These are phyloP conservation scores for Cryoendolithus antarcticus DNA, from an alignment of 2,329 filamentous ascomycete genomes.

Conservation along the genomic window DNA sequence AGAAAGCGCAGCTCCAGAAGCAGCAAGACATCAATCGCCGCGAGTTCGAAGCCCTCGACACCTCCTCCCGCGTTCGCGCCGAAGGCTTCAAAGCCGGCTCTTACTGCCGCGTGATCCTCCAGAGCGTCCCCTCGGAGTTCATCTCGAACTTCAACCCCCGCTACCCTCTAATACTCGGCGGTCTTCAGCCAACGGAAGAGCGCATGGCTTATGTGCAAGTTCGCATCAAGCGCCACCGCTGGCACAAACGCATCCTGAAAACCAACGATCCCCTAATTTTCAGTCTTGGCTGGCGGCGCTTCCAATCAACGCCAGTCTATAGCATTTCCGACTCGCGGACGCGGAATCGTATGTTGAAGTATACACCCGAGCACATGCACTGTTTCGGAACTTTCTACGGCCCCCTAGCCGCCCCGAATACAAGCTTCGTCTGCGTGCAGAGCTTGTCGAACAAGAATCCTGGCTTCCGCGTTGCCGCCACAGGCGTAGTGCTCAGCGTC, in stretches of 20 bases:
- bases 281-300: constrained; percentile 89
- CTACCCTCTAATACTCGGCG: constrained; percentile 77
- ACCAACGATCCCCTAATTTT: constrained; percentile 96
- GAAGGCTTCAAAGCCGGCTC: constrained; percentile 88
- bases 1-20: constrained; percentile 90
- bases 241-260: constrained; percentile 99
- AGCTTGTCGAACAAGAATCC: constrained; percentile 73
- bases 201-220: constrained; percentile 92
- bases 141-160: constrained; percentile 67
- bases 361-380: constrained; percentile 98
- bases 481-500: constrained; percentile 83
- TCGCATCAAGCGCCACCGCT: constrained; percentile 90
- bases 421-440: constrained; percentile 88
- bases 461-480: constrained; percentile 88
- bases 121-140: constrained; percentile 85
- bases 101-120: constrained; percentile 82
- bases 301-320: constrained; percentile 87
- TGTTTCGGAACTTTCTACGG: constrained; percentile 95
- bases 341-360: constrained; percentile 95
- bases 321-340: constrained; percentile 89
- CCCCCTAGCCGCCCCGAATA: constrained; percentile 87
- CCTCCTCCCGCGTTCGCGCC: constrained; percentile 66
- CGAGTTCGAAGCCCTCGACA: constrained; percentile 81
- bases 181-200: constrained; percentile 86
- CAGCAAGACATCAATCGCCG: constrained; percentile 93